Evolutionary conservation across 768 basidiomycete species (phyloP), one percentile per base, ranked within the genome.

Genomic region (Aureoboletus auriporus): DNA sequence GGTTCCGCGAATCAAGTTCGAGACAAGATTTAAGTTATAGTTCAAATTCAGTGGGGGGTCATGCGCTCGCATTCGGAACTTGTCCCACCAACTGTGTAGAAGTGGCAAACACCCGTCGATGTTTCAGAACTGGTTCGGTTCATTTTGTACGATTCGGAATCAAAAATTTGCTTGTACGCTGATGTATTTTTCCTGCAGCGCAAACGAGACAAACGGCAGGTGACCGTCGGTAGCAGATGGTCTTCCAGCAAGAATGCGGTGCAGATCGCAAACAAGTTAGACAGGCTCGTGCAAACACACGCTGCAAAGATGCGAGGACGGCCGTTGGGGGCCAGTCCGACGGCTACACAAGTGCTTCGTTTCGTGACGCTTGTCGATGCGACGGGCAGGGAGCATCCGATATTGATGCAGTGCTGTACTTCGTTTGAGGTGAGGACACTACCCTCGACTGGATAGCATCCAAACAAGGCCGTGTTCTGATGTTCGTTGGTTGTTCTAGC

Each of bases 331-430:
- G 23, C 42, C 11, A 55, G 58, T 28, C 62, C 55, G 7, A 58
- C 61, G 2, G 55, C 61, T 14, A 47, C 33, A 39, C 64, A 58
- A 27, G 46, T 63, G 0, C 47, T 61, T 23, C 51, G 48, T 1
- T 62, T 53, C 34, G 58, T 55, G 8, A 64, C 55, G 26, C 53
- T 66, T 31, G 26, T 63, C 28, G 64, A 64, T 26, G 61, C 55
- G 1, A 63, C 63, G 7, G 64, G 61, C 39, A 51, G 64, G 16
- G 46, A 55, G 20, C 62, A 63, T 36, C 58, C 55, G 23, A 61
- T 63, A 51, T 36, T 44, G 17, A 49, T 66, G 55, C 52, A 66
- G 16, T 53, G 52, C 38, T 63, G 62, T 35, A 34, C 55, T 3
- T 63, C 58, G 31, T 63, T 64, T 6, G 55, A 66, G 55, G 62